These are phyloP conservation scores for Zygotorulaspora florentina DNA, from an alignment of 805 yeast genomes.

Conservation along the genomic window DNA sequence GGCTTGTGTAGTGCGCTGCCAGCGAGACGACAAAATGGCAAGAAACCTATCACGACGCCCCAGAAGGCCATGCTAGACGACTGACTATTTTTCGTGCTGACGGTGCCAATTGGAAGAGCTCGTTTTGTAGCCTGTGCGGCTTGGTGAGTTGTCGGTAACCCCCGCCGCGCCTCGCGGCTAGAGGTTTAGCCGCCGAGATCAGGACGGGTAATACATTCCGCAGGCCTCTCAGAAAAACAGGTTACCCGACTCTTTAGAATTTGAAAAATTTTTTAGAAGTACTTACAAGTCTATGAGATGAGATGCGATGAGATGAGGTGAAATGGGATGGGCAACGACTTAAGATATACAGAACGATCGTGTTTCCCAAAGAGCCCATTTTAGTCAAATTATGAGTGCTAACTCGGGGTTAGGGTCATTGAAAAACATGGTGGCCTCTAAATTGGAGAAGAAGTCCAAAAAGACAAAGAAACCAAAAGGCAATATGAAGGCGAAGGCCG, in stretches of 20 bases:
- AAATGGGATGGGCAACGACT: not conserved
- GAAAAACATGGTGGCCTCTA: slow-evolving; percentile 59
- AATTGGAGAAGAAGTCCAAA: slow-evolving; percentile 37
- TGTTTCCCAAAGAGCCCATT: not conserved
- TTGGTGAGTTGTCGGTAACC: too few species aligned
- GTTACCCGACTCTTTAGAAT: not conserved
- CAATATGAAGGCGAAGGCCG: slow-evolving; percentile 23
- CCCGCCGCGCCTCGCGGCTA: not conserved
- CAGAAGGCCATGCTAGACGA: not conserved
- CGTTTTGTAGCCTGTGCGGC: not conserved
- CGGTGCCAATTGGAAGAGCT: not conserved
- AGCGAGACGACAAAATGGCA: too few species aligned
- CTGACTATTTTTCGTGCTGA: not conserved
- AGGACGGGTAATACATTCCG: too few species aligned
- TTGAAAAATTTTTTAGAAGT: slow-evolving; percentile 5
- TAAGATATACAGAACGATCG: not conserved
- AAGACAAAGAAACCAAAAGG: slow-evolving; percentile 25
- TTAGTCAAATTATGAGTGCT: slow-evolving; percentile 8
- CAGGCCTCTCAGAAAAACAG: not conserved
- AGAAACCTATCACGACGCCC: too few species aligned
- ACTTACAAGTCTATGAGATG: slow-evolving; percentile 13
- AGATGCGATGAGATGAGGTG: slow-evolving; percentile 22
- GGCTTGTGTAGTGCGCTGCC: too few species aligned
- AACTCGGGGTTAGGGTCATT: slow-evolving; percentile 44
- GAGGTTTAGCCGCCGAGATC: slow-evolving; percentile 4